Evolutionary conservation across 768 basidiomycete genomes (phyloP).

Genomic region (Fomitopsis pulvina): DNA sequence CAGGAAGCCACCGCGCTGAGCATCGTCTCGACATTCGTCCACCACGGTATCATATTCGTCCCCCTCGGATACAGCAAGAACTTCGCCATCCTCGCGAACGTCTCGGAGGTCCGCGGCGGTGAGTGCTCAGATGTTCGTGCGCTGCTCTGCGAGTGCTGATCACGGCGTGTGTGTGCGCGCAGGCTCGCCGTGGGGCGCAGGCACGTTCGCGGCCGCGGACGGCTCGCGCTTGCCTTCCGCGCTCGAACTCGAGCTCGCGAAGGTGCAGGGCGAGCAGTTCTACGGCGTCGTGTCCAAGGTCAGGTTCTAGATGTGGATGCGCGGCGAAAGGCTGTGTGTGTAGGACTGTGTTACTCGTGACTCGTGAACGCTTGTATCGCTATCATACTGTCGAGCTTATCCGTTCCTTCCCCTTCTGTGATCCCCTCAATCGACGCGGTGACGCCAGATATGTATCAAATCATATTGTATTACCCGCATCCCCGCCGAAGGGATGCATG

Average conservation of each 20-base stretch:
- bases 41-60: conserved; percentile 49
- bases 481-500: no score
- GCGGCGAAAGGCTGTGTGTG: no score
- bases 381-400: no score
- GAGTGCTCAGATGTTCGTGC: conserved; percentile 16
- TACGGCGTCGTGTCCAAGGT: conserved; percentile 39
- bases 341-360: no score
- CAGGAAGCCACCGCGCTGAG: conserved; percentile 41
- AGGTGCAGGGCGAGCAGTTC: conserved; percentile 47
- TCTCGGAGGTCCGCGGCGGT: conserved; percentile 43
- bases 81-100: conserved; percentile 32
- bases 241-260: conserved; percentile 29
- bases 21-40: conserved; percentile 40
- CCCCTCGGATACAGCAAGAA: conserved; percentile 45
- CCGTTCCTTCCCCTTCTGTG: no score
- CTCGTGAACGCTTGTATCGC: no score
- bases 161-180: conserved; percentile 30
- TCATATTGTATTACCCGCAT: no score
- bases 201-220: conserved; percentile 49
- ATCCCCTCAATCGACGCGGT: no score
- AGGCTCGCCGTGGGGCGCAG: conserved; percentile 83
- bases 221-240: conserved; percentile 47
- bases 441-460: no score
- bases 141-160: not conserved
- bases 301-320: conserved; percentile 17